Evolutionary conservation across 2,329 filamentous ascomycete species (phyloP), one percentile per base, ranked within the genome.

Genomic region (Aspergillus luchuensis): DNA sequence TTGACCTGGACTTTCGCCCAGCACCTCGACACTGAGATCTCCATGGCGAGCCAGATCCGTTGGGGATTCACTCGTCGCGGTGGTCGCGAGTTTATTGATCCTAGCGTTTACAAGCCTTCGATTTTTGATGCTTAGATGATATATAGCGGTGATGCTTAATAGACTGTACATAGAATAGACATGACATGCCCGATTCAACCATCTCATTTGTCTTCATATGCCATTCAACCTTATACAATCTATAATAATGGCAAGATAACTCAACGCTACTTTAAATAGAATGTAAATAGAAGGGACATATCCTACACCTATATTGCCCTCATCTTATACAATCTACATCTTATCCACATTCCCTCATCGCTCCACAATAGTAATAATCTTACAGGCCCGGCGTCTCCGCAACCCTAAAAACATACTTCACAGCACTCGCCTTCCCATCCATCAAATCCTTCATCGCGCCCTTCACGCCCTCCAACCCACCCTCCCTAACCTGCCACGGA

Each of bases 1-100:
- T 87, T 92, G 72, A 89, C 92, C 8, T 86, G 91, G 76, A 83
- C 85, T 36, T 88, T 86, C 63, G 92, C 91, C 0, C 84, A 90
- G 62, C 85, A 92, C 65, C 79, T 96, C 33, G 87, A 85, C 8
- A 87, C 93, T 3, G 79, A 86, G 60, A 86, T 93, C 5, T 81
- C 88, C 67, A 89, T 89, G 85, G 86, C 92, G 1, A 86, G 87
- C 65, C 91, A 96, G 76, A 87, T 87, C 53, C 75, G 83, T n/a
- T 87, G 84, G 84, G 83, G 82, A 8, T 85, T 86, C 33, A 66
- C 66, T 5, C 52, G 56, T 19, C 67, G 67, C 2, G 63, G 64
- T 13, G 67, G 63, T 0, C 62, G 66, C 2, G 58, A 60, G n/a
- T 68, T 61, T 21, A 69, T 69, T 17, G 57, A 67, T 11, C 67